phyloP scores from a whole-genome alignment of 2,329 filamentous ascomycete species.

The Akanthomyces lecanii region DNA sequence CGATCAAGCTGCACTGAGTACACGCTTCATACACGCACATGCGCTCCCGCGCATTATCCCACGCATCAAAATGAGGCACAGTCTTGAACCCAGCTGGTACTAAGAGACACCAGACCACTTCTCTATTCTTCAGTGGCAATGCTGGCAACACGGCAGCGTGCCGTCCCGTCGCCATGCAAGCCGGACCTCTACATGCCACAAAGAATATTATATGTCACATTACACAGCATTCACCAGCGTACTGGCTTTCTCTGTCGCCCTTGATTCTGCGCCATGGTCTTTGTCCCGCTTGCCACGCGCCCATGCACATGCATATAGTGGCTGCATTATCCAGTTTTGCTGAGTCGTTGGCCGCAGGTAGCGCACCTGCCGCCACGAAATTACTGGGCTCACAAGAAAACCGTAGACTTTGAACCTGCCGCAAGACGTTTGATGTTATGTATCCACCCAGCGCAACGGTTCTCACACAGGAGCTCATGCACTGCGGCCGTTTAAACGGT shows the following conservation, averaged over 20 bases:
- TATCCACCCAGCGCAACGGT: no score
- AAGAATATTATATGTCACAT: constrained; percentile 1
- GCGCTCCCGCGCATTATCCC: background rate
- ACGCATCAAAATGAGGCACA: background rate
- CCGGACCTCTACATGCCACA: background rate
- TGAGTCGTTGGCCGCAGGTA: background rate
- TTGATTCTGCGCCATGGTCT: no score
- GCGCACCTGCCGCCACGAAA: background rate
- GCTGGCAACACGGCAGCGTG: background rate
- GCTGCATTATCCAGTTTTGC: background rate
- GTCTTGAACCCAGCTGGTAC: background rate
- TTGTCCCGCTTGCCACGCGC: background rate
- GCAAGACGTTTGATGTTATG: no score
- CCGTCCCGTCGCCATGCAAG: background rate
- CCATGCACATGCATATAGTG: background rate
- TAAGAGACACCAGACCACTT: background rate
- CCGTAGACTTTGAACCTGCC: no score
- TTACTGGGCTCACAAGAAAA: no score
- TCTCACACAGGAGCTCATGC: no score
- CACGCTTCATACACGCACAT: background rate
- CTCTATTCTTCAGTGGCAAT: background rate
- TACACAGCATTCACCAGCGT: background rate
- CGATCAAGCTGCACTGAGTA: background rate
- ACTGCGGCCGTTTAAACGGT: no score
- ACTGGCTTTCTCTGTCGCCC: background rate